Evolutionary conservation across 805 yeast species (phyloP), one percentile per base, ranked within the genome.

Genomic region (Pichia manshurica): DNA sequence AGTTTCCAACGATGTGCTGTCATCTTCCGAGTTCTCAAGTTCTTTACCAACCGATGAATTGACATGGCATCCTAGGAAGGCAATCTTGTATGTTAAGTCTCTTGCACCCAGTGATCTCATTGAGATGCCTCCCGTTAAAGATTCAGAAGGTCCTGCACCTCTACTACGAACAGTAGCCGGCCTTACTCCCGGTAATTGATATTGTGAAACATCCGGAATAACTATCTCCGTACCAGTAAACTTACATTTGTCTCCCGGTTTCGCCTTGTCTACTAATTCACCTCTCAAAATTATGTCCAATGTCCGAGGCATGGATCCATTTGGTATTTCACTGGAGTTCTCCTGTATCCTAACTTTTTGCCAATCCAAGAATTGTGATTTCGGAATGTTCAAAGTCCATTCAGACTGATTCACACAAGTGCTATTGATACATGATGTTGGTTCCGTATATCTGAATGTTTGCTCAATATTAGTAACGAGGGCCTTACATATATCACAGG

Each of bases 241-340:
- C 55, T 81, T 79, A 68, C 96, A 87, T 63, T 87, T 85, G 66
- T 91, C 98, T 55, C 99, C 99, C 1, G 99, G 97, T 66, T 91
- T 93, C 3, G 97, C 97, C 55, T 89, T 75, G 62, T 91, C 99
- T 8, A 93, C 98, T 46, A 88, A 75, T 56, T 91, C 97, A 44
- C 98, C 98, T 58, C 99, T 75, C 49, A 91, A 68, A 44, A 91
- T 85, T 21, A 91, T 91, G 64, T 91, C 99, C 59, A 91, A 67
- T 1, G 96, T 91, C 64, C 99, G 79, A 22, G 99, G 99, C 99
- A 91, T 91, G 3, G 97, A 89, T 25, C 99, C 99, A 0, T 96
- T 88, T 23, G 99, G 99, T 48, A 91, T 91, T 66, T 91, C 98
- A 57, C 75, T 85, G n/a, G 97, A 82, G 60, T 91, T 93, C 62